These are phyloP conservation scores for Hericium alpestre DNA, from an alignment of 768 basidiomycete species.

Conservation along the genomic window DNA sequence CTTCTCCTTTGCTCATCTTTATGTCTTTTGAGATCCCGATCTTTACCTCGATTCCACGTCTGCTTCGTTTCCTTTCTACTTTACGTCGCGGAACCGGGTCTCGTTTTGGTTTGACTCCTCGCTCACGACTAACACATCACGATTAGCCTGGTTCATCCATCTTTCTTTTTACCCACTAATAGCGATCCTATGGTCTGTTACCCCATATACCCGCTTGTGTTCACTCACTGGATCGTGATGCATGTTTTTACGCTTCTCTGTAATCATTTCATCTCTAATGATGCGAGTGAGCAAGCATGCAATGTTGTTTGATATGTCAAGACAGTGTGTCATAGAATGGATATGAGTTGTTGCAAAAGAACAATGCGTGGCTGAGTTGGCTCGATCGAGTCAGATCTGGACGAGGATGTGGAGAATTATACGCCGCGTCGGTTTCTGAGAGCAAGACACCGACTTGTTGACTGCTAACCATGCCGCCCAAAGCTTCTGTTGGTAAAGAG, in stretches of 20 bases:
- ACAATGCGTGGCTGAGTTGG: no score
- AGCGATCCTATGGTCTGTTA: constrained; percentile 41
- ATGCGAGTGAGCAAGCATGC: constrained; percentile 3
- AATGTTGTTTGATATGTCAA: neutral
- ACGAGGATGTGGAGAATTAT: no score
- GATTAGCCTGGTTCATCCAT: constrained; percentile 50
- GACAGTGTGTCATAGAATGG: neutral
- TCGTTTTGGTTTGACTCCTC: constrained; percentile 36
- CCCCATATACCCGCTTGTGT: constrained; percentile 30
- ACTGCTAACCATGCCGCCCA: constrained; percentile 51
- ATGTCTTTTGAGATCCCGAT: constrained; percentile 15
- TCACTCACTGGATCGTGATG: constrained; percentile 42
- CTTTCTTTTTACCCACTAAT: constrained; percentile 46
- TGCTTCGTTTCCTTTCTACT: constrained; percentile 24
- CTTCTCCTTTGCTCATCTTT: constrained; percentile 18
- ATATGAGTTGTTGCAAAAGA: neutral
- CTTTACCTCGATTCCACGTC: constrained; percentile 20
- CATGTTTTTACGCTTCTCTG: constrained; percentile 48
- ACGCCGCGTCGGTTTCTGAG: no score
- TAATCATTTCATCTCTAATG: constrained; percentile 35
- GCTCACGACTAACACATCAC: constrained; percentile 45
- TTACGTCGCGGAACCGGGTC: constrained; percentile 41
- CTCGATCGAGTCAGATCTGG: no score
- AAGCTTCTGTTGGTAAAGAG: constrained; percentile 47
- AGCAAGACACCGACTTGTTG: neutral